Base-by-base conservation (phyloP, 768 basidiomycete genomes). In the Suillus americanus region DNA sequence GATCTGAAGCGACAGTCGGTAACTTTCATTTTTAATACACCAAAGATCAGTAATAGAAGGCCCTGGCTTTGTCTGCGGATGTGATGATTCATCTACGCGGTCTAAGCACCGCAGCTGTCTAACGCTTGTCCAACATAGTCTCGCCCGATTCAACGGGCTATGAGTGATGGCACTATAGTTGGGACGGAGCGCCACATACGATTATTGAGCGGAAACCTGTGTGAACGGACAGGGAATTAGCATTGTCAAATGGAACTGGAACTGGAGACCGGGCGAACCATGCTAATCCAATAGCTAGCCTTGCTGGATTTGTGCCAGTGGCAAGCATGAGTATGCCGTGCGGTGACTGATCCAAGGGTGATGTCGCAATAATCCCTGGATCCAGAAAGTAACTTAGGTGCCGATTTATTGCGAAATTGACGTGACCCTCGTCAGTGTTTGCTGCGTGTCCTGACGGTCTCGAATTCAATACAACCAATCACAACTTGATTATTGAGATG, bases 321-420 rank as follows among this genome's bases (percentile, higher is more conserved):
- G 73, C 63, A 65, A 67, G 69, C 74, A 77, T 68, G 74, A 71
- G 61, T 69, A 71, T 68, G 67, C 74, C 74, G 76, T 73, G 75
- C 75, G 75, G 73, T 59, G 76, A 77, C 68, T 73, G 76, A 75
- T 76, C 62, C 2, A 64, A 75, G 67, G 63, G 48, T 69, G 73
- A 74, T 73, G 71, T 59, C 57, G 37, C 57, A 59, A 38, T 41
- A 38, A 40, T 59, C 38, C 25, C 56, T 41, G 38, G 57, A 59
- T 28, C 18, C 57, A 59, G 28, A 50, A 18, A 54, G 38, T 25
- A 28, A 5, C 23, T 10, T 20, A 41, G 40, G 38, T 59, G 40
- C 40, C 57, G 57, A 59, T 59, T 59, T 40, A 59, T 40, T 30
- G 57, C 57, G 57, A 59, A 28, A 59, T 59, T 59, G 25, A 41